A percentile compares a stretch with the other conserved stretches of the same genome.
Evolutionary conservation across 768 basidiomycete genomes (phyloP).

Genomic region (Termitomyces sp.): DNA sequence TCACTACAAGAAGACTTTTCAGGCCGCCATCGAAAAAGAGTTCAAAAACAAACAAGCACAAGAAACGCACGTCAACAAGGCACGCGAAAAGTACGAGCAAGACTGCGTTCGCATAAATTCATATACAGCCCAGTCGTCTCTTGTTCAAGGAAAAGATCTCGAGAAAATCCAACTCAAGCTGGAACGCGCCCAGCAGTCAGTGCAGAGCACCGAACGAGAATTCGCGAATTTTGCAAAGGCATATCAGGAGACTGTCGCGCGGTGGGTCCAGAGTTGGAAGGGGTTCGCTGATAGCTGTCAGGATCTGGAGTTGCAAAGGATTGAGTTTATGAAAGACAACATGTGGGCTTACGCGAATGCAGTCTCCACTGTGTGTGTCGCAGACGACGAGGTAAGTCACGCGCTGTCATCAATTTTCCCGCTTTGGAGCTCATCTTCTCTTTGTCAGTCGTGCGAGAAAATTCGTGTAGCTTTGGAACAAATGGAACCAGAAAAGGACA

Average conservation of each 20-base stretch:
- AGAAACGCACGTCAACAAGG: slow-evolving; percentile 80
- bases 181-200: slow-evolving; percentile 87
- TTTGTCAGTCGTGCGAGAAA: slow-evolving; percentile 79
- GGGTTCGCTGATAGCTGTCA: slow-evolving; percentile 91
- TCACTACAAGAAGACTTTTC: slow-evolving; percentile 68
- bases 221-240: slow-evolving; percentile 83
- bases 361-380: slow-evolving; percentile 92
- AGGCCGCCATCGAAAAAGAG: slow-evolving; percentile 78
- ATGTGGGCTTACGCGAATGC: slow-evolving; percentile 96
- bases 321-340: slow-evolving; percentile 92
- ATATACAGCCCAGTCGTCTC: slow-evolving; percentile 84
- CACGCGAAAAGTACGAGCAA: slow-evolving; percentile 88
- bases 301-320: slow-evolving; percentile 92
- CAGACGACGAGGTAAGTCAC: slow-evolving; percentile 82
- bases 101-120: slow-evolving; percentile 94
- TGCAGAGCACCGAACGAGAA: slow-evolving; percentile 87
- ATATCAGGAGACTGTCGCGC: slow-evolving; percentile 68
- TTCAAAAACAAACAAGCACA: slow-evolving; percentile 88
- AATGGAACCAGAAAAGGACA: slow-evolving; percentile 82
- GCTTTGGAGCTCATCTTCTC: slow-evolving; percentile 1
- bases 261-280: slow-evolving; percentile 96
- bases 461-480: slow-evolving; percentile 83
- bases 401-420: not conserved
- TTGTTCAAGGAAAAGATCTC: slow-evolving; percentile 90
- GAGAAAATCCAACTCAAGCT: slow-evolving; percentile 87